These are phyloP conservation scores for Ciborinia camelliae DNA, from an alignment of 2,329 filamentous ascomycete genomes.

Conservation along the genomic window DNA sequence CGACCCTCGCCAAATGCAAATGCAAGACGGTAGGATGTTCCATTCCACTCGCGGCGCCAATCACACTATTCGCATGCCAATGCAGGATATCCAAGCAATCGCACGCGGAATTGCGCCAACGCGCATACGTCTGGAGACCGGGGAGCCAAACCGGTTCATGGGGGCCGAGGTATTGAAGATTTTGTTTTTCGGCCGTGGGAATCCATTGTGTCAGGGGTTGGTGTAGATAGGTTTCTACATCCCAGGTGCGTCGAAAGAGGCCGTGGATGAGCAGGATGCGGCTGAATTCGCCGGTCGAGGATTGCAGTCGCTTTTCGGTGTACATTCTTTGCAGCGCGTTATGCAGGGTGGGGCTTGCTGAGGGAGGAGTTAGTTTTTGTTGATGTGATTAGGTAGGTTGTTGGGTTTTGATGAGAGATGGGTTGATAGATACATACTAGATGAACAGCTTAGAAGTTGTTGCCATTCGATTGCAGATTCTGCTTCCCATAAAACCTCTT, in stretches of 20 bases:
- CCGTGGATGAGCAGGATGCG: conserved; percentile 49
- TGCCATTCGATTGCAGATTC: background rate
- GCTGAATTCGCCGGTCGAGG: conserved; percentile 47
- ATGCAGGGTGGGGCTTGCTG: conserved; percentile 39
- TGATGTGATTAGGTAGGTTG: too few relatives aligned
- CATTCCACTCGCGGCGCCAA: conserved; percentile 40
- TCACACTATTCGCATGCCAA: conserved; percentile 44
- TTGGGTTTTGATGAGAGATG: background rate
- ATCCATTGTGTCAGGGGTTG: conserved; percentile 8
- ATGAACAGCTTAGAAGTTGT: conserved; percentile 5
- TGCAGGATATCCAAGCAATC: conserved; percentile 45
- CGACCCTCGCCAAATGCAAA: conserved; percentile 31
- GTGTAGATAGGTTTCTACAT: conserved; percentile 43
- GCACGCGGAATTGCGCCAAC: conserved; percentile 45
- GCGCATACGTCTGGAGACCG: conserved; percentile 39
- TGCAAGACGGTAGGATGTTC: conserved; percentile 44
- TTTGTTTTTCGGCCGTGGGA: background rate
- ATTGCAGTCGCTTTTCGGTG: conserved; percentile 46
- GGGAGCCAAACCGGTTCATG: background rate
- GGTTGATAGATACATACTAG: background rate
- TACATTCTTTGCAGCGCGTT: conserved; percentile 46
- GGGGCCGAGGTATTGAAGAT: background rate
- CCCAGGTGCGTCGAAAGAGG: conserved; percentile 48
- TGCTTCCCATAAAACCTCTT: background rate
- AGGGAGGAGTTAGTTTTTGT: too few relatives aligned